These are phyloP conservation scores for Diaporthe citrichinensis DNA, from an alignment of 2,329 filamentous ascomycete species.

Conservation along the genomic window DNA sequence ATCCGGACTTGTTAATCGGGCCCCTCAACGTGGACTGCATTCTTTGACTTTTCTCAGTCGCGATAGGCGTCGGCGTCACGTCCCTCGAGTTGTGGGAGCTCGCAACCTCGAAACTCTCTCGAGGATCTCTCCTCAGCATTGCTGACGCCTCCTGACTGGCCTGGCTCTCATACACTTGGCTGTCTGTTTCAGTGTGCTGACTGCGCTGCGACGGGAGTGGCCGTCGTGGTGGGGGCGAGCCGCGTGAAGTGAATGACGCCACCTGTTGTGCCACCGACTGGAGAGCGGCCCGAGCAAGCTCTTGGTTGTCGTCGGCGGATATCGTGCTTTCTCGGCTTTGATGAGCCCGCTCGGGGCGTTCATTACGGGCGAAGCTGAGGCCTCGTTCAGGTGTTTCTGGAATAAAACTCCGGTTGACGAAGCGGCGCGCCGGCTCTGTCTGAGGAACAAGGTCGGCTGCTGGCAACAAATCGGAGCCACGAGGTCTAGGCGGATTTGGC, in stretches of 20 bases:
- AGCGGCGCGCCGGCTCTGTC: slow-evolving; percentile 68
- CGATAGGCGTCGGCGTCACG: slow-evolving; percentile 58
- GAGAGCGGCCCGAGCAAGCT: slow-evolving; percentile 68
- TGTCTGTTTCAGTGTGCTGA: slow-evolving; percentile 57
- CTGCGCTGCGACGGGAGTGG: slow-evolving; percentile 42
- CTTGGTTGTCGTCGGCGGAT: slow-evolving; percentile 75
- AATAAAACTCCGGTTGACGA: slow-evolving; percentile 54
- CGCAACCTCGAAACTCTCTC: slow-evolving; percentile 66
- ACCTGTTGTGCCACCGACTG: slow-evolving; percentile 61
- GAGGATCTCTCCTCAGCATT: slow-evolving; percentile 75
- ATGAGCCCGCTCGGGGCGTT: slow-evolving; percentile 61
- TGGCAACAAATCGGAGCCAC: slow-evolving; percentile 69
- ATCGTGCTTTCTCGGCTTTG: slow-evolving; percentile 90
- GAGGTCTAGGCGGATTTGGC: slow-evolving; percentile 67
- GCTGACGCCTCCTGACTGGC: slow-evolving; percentile 83
- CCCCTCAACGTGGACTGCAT: slow-evolving; percentile 67
- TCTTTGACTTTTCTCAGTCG: slow-evolving; percentile 61
- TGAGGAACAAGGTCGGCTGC: slow-evolving; percentile 74
- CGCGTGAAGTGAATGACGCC: slow-evolving; percentile 46
- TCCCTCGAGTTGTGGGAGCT: slow-evolving; percentile 60
- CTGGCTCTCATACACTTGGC: slow-evolving; percentile 79
- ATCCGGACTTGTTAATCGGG: slow-evolving; percentile 57
- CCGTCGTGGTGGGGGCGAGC: slow-evolving; percentile 40
- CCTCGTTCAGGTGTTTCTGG: slow-evolving; percentile 59
- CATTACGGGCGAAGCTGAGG: slow-evolving; percentile 49